phyloP scores from a whole-genome alignment of 352 stramenopile species.

The Phytophthora meadii region DNA sequence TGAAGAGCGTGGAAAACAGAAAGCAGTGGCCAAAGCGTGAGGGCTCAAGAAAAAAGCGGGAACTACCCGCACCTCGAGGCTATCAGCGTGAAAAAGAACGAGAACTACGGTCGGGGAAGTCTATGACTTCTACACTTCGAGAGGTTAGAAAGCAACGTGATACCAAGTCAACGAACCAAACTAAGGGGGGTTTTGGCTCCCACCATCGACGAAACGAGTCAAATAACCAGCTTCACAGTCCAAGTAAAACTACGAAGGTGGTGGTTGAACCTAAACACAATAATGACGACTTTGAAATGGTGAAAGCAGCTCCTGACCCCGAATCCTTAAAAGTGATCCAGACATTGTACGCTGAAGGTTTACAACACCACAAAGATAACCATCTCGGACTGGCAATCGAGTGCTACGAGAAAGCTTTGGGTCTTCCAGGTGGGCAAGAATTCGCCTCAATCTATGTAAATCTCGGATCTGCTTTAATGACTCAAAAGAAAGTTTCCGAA shows the following conservation, averaged over 20 bases:
- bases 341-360: slow-evolving; percentile 62
- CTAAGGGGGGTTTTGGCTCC: neutral
- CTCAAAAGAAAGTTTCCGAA: slow-evolving; percentile 40
- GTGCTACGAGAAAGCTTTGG: slow-evolving; percentile 61
- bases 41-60: slow-evolving; percentile 4
- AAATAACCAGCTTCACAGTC: slow-evolving; percentile 7
- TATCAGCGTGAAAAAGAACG: slow-evolving; percentile 3
- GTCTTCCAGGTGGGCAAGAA: slow-evolving; percentile 36
- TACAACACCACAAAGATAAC: slow-evolving; percentile 64
- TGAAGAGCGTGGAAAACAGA: slow-evolving; percentile 1
- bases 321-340: slow-evolving; percentile 49
- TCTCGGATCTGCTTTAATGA: slow-evolving; percentile 62
- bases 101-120: neutral
- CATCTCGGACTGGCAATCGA: slow-evolving; percentile 52
- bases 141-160: neutral
- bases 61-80: slow-evolving; percentile 7
- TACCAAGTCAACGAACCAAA: neutral
- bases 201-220: neutral
- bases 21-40: neutral
- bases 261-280: slow-evolving; percentile 8
- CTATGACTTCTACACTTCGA: neutral
- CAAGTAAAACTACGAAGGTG: neutral
- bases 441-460: slow-evolving; percentile 79
- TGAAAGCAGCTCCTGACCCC: slow-evolving; percentile 11
- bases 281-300: neutral